A percentile compares a stretch with the other conserved stretches of the same genome.
These are phyloP conservation scores for Ramalina peruviana DNA, from an alignment of 495 filamentous ascomycete genomes.

Conservation along the genomic window DNA sequence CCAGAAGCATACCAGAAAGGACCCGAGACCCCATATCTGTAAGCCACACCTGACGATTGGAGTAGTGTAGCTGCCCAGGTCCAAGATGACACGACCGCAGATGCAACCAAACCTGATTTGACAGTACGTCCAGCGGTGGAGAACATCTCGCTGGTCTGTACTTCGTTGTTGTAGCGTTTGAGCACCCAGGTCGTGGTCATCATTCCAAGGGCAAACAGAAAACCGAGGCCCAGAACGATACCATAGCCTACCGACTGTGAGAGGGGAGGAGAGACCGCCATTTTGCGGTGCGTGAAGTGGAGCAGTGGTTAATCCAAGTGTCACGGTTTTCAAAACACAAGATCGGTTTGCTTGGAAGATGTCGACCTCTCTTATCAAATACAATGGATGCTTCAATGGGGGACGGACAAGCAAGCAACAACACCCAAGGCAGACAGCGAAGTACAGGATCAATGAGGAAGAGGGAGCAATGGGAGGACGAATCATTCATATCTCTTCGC, in stretches of 20 bases:
- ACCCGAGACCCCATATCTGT: slow-evolving; percentile 82
- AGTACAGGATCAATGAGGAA: too few species aligned
- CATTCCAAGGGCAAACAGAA: slow-evolving; percentile 67
- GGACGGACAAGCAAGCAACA: too few species aligned
- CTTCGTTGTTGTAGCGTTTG: slow-evolving; percentile 79
- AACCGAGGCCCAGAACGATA: slow-evolving; percentile 68
- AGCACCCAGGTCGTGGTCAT: slow-evolving; percentile 67
- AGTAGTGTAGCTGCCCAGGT: slow-evolving; percentile 65
- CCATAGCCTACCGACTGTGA: slow-evolving; percentile 67
- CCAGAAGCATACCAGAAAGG: slow-evolving; percentile 79
- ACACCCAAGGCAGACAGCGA: too few species aligned
- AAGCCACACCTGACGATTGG: slow-evolving; percentile 80
- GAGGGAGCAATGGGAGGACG: too few species aligned
- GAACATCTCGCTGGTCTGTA: slow-evolving; percentile 97
- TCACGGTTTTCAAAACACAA: too few species aligned
- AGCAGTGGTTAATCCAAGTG: too few species aligned
- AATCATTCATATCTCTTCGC: too few species aligned
- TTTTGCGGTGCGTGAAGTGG: neutral
- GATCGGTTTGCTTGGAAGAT: too few species aligned
- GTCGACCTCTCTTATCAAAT: too few species aligned
- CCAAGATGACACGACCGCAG: slow-evolving; percentile 92
- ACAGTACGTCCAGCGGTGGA: slow-evolving; percentile 87
- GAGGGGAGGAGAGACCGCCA: slow-evolving; percentile 35
- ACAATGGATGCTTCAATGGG: too few species aligned
- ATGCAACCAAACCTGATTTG: slow-evolving; percentile 86